A percentile compares a stretch with the other conserved stretches of the same genome.
Conservation (phyloP, 495 filamentous ascomycete species). For the Aspergillus wentii region DNA sequence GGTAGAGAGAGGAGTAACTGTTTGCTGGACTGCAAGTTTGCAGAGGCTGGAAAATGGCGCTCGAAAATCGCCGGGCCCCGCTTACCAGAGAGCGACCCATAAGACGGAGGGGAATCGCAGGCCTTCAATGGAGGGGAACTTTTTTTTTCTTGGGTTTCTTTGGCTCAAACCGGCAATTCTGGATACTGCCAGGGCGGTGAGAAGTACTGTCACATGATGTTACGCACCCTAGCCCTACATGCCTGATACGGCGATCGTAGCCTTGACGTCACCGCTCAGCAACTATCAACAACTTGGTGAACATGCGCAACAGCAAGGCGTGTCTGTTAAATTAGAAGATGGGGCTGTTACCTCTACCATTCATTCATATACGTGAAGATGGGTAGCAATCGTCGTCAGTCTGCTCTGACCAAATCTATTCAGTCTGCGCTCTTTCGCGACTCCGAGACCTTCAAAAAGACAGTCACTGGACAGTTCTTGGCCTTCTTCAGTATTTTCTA, state of each 20-base stretch:
- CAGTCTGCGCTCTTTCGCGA: slow-evolving; percentile 29
- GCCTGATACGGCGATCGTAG: no score
- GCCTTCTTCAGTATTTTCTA: slow-evolving; percentile 33
- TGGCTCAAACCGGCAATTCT: slow-evolving; percentile 26
- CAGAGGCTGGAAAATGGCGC: slow-evolving; percentile 18
- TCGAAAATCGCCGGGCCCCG: slow-evolving; percentile 40
- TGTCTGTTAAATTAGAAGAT: no score
- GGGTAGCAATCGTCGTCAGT: slow-evolving; percentile 25
- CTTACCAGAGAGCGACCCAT: slow-evolving; percentile 41
- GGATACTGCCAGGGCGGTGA: slow-evolving; percentile 27
- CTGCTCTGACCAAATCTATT: slow-evolving; percentile 28
- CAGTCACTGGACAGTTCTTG: slow-evolving; percentile 19
- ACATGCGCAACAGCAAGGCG: no score
- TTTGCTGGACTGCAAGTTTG: slow-evolving; percentile 11
- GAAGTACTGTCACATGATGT: slow-evolving; percentile 10
- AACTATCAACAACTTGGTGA: no score
- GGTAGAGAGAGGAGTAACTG: slow-evolving; percentile 8
- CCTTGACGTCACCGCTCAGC: not conserved
- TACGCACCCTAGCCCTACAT: slow-evolving; percentile 10
- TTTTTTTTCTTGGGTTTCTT: slow-evolving; percentile 1
- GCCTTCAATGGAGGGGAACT: slow-evolving; percentile 14
- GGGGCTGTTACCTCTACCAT: no score
- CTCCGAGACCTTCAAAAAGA: slow-evolving; percentile 20
- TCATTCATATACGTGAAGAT: no score
- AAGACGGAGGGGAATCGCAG: slow-evolving; percentile 26